Evolutionary conservation across 768 basidiomycete species (phyloP).

Genomic region (Mycena vulgaris): DNA sequence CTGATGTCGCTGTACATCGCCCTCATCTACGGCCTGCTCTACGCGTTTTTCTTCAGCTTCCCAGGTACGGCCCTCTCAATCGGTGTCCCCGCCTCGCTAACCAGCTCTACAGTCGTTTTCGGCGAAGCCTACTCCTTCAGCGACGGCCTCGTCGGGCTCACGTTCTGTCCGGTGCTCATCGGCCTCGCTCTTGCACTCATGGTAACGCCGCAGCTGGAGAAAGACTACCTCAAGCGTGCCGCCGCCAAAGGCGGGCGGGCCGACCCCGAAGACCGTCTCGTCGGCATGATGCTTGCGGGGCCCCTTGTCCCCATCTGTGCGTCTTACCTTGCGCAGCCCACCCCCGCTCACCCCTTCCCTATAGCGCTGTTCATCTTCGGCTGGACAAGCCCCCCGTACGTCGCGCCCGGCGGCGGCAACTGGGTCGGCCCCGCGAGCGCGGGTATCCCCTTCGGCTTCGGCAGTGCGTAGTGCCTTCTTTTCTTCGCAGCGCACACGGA

Average conservation of each 20-base stretch:
- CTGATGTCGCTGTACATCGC: constrained; percentile 62
- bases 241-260: constrained; percentile 53
- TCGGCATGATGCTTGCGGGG: constrained; percentile 55
- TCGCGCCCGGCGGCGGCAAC: constrained; percentile 52
- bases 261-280: constrained; percentile 59
- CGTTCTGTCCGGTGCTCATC: constrained; percentile 58
- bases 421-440: constrained; percentile 55
- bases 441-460: constrained; percentile 57
- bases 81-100: constrained; percentile 36
- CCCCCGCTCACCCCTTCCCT: neutral
- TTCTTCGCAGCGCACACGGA: neutral
- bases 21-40: constrained; percentile 58
- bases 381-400: constrained; percentile 56
- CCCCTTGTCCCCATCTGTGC: constrained; percentile 46
- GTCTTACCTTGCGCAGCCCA: constrained; percentile 39
- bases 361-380: constrained; percentile 59
- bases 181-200: constrained; percentile 53
- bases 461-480: constrained; percentile 16
- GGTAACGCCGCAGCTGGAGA: constrained; percentile 52
- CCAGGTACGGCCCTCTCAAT: constrained; percentile 52
- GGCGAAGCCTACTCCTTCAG: constrained; percentile 53
- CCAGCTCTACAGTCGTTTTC: constrained; percentile 53
- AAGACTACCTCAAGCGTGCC: constrained; percentile 49
- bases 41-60: constrained; percentile 32
- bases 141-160: constrained; percentile 55